Conservation (phyloP, 78 protist genomes). For the Trichosphaerium sp. region DNA sequence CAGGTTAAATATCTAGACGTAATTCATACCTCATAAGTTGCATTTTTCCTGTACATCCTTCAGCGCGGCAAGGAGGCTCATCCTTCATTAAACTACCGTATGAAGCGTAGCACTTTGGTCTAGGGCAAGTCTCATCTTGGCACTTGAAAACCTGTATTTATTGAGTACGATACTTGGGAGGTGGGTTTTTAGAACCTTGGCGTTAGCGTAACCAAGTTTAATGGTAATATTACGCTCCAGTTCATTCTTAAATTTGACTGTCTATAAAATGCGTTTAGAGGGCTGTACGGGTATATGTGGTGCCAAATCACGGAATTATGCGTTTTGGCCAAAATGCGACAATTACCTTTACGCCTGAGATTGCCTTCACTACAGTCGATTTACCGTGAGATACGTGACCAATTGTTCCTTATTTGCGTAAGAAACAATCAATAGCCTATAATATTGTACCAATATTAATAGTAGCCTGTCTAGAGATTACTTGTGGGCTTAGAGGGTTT, state of each 20-base stretch:
- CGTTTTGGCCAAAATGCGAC: not conserved
- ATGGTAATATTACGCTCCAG: slow-evolving; percentile 97
- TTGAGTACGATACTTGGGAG: too few relatives aligned
- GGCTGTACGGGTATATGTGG: not conserved
- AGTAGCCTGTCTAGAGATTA: slow-evolving; percentile 97
- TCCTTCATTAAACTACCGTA: slow-evolving; percentile 52
- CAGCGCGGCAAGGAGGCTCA: slow-evolving; percentile 40
- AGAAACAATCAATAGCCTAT: not conserved
- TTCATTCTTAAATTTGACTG: slow-evolving; percentile 92
- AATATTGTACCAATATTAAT: slow-evolving; percentile 87
- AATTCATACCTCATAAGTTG: slow-evolving; percentile 33
- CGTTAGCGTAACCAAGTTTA: slow-evolving; percentile 99
- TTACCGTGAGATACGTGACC: slow-evolving; percentile 99
- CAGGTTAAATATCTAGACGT: too few relatives aligned
- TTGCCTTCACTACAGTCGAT: slow-evolving; percentile 97
- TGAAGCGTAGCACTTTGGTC: slow-evolving; percentile 85
- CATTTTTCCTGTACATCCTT: slow-evolving; percentile 70
- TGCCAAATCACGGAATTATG: not conserved
- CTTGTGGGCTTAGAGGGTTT: slow-evolving; percentile 80
- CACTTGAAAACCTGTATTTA: slow-evolving; percentile 74
- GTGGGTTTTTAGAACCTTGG: too few relatives aligned
- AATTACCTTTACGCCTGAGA: slow-evolving; percentile 87
- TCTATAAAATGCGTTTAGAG: slow-evolving; percentile 19
- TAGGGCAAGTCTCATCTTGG: slow-evolving; percentile 65
- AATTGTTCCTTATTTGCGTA: slow-evolving; percentile 70